Percentiles rank a stretch among this genome's conserved stretches.
These are phyloP conservation scores for Chlamydomonas sp. DNA, from an alignment of 139 green algal species.

Conservation along the genomic window DNA sequence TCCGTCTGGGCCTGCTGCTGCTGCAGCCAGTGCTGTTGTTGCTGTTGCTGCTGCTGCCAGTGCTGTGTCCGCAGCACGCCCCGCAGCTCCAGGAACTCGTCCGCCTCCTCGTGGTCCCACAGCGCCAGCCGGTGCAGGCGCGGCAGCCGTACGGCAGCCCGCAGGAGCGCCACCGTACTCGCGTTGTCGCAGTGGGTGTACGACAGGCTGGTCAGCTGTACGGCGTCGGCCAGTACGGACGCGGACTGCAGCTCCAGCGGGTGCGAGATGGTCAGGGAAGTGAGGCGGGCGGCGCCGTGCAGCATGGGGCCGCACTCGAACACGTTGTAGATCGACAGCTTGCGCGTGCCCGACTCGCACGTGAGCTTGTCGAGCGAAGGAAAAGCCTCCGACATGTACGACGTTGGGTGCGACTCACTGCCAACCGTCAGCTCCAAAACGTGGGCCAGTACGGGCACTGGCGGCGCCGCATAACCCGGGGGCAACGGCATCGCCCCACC, in stretches of 20 bases:
- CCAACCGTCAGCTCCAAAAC: conserved; percentile 5
- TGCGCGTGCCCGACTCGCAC: not conserved
- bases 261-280: not conserved
- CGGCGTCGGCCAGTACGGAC: not conserved
- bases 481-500: not conserved
- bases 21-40: not conserved
- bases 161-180: conserved; percentile 7
- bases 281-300: not conserved
- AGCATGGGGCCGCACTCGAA: conserved; percentile 23
- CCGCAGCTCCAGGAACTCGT: conserved; percentile 4
- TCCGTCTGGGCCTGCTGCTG: no score
- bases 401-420: conserved; percentile 9
- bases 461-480: not conserved
- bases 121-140: conserved; percentile 4
- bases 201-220: not conserved
- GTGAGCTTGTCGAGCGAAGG: not conserved
- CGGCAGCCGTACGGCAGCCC: conserved; percentile 5
- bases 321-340: conserved; percentile 21
- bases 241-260: not conserved
- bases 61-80: not conserved
- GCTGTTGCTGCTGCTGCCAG: not conserved
- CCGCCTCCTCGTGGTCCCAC: conserved; percentile 37
- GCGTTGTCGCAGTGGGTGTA: conserved; percentile 24
- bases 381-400: not conserved
- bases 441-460: not conserved